phyloP scores from a whole-genome alignment of 352 stramenopile genomes.

The Phytopythium ostracodes region DNA sequence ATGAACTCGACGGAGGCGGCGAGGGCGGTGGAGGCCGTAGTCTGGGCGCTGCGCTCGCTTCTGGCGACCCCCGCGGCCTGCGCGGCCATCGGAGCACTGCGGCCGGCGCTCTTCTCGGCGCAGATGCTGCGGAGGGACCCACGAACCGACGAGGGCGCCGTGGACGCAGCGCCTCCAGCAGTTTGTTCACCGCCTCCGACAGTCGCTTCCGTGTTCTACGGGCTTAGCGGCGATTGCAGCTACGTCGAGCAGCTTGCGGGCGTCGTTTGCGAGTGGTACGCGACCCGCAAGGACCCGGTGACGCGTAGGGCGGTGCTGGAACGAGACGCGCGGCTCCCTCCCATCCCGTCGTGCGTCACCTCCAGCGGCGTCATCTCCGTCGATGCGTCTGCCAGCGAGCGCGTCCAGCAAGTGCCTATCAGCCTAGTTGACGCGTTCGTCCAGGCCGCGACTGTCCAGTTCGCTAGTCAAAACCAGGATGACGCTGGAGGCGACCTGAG shows the following conservation, averaged over 20 bases:
- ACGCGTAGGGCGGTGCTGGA: slow-evolving; percentile 3
- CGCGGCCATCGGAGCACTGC: slow-evolving; percentile 27
- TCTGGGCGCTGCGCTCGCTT: neutral
- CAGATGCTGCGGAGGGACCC: slow-evolving; percentile 29
- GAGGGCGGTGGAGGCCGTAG: neutral
- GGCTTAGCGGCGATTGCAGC: slow-evolving; percentile 15
- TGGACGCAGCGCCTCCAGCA: neutral
- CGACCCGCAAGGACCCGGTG: slow-evolving; percentile 27
- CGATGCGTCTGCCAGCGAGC: slow-evolving; percentile 18
- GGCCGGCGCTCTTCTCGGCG: slow-evolving; percentile 26
- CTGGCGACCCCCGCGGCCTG: neutral
- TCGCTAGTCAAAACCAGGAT: neutral
- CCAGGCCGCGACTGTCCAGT: neutral
- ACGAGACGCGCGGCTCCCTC: neutral
- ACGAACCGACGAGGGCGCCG: neutral
- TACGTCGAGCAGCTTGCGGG: slow-evolving; percentile 46
- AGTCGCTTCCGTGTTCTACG: slow-evolving; percentile 1
- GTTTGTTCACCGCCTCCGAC: too few species aligned
- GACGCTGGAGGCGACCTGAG: neutral
- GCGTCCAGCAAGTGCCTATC: slow-evolving; percentile 23
- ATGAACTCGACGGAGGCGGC: neutral
- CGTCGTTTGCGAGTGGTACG: slow-evolving; percentile 38
- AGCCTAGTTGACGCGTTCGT: slow-evolving; percentile 21
- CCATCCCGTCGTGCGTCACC: neutral
- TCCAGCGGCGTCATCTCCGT: slow-evolving; percentile 4